Evolutionary conservation across 2,329 filamentous ascomycete genomes (phyloP), one percentile per base, ranked within the genome.

Genomic region (Neospermospora avenae): DNA sequence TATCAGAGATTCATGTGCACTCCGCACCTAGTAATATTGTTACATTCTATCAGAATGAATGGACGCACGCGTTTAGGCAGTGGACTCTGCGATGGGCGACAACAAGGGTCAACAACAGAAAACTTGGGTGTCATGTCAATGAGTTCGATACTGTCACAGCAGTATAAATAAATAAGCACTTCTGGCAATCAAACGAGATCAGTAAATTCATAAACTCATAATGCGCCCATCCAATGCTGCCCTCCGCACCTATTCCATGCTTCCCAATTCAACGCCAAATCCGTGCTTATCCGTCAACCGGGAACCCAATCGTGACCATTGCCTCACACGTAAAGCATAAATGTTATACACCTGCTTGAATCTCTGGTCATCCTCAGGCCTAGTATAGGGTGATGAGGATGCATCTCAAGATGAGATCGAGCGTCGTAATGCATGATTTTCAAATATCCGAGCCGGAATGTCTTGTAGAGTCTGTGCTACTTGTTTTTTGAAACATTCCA

Each of bases 401-500:
- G n/a, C 39, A 18, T 18, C n/a, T 3, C 31, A 24, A 3, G 3
- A 8, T 49, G 3, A 35, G 3, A 1, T 8, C 18, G 5, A 37
- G 20, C 28, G n/a, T 20, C n/a, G 10, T 20, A 3, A 24, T 51
- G 31, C 4, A 3, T 45, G 13, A 4, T 46, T 45, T n/a, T 41
- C 34, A 56, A 3, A 55, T 42, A 13, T 14, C 31, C 22, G 56
- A 54, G 45, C 35, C 35, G n/a, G 24, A 54, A 48, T 22, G 39
- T 55, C 20, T 44, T 57, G 53, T 22, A 35, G 48, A 61, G 31
- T 31, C 53, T 34, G 56, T 41, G 46, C 45, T 67, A 22, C 51
- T 44, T 10, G 57, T 53, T 39, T 65, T 68, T 60, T 70, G 68
- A 55, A 79, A 84, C 67, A 84, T 75, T 20, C 75, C 77, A 67